Evolutionary conservation across 108 stramenopile genomes (phyloP), one percentile per base, ranked within the genome.

Genomic region (Nitzschia sp.): DNA sequence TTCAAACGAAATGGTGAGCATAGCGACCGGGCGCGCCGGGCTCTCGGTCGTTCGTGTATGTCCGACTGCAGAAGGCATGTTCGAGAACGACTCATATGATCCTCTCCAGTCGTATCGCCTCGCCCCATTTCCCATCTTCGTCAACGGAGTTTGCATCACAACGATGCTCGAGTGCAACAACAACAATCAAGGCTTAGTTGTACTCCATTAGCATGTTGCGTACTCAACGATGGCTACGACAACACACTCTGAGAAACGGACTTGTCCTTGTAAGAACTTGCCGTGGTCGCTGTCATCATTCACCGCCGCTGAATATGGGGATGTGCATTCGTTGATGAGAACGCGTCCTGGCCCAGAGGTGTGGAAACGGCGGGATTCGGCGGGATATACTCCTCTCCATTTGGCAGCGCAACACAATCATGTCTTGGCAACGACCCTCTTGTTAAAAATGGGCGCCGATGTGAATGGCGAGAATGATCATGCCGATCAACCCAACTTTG

Each of bases 251-350:
- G 46, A 47, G 42, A 64, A 64, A 29, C 17, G 61, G 25, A 65
- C 47, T n/a, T 65, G 64, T 53, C 64, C 64, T 15, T 65, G 64
- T 51, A 65, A 65, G 24, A 65, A 31, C 18, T 42, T 91, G 28
- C 76, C 82, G 1, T 53, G 68, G 58, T 75, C 75, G 23, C 79
- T 95, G 15, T 95, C 94, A 0, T 89, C 91, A 0, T 85, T 87
- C 49, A 92, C 94, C 8, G 83, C 91, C 1, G 94, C 94, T 18
- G 94, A 95, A 70, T 89, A 82, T 53, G 94, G 94, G 17, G 88
- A 92, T 53, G 34, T 88, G 21, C 72, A 80, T 61, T 55, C 79
- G 3, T 66, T 87, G 62, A 45, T 69, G 64, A 59, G 62, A 38
- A 47, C 24, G 26, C n/a, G 32, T 31, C 24, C 46, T 35, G 68